Conservation (phyloP, 805 yeast genomes). For the Lipomyces orientalis region DNA sequence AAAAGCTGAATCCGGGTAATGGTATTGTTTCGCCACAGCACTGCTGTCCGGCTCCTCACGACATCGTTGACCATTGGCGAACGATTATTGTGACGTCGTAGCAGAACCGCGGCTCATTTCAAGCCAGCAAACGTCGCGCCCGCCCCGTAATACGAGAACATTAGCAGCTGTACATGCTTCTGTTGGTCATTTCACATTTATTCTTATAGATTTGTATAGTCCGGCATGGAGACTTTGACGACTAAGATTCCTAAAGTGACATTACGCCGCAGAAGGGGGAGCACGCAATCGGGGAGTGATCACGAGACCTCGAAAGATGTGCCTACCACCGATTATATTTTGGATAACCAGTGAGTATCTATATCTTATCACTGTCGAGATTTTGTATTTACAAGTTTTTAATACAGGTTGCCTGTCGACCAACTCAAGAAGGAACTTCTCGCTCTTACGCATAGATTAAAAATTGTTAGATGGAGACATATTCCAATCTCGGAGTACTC, state of each 20-base stretch:
- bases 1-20: neutral
- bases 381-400: neutral
- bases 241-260: neutral
- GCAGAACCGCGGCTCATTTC: no score
- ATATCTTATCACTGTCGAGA: neutral
- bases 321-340: constrained; percentile 19
- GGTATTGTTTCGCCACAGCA: neutral
- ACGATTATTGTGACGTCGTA: no score
- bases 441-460: constrained; percentile 45
- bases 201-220: neutral
- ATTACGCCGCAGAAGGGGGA: constrained; percentile 19
- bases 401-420: constrained; percentile 23
- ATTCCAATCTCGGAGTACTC: constrained; percentile 49
- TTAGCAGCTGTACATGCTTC: no score
- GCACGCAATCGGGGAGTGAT: constrained; percentile 31
- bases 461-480: constrained; percentile 80
- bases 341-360: constrained; percentile 25
- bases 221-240: neutral
- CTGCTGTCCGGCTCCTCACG: neutral
- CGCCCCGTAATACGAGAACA: no score
- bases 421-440: constrained; percentile 27
- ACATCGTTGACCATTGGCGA: no score
- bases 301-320: constrained; percentile 28
- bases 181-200: neutral
- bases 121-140: no score